Percentiles rank a stretch among this genome's conserved stretches.
Conservation (phyloP, 345 rosid species). For the Eucalyptus fibrosa region DNA sequence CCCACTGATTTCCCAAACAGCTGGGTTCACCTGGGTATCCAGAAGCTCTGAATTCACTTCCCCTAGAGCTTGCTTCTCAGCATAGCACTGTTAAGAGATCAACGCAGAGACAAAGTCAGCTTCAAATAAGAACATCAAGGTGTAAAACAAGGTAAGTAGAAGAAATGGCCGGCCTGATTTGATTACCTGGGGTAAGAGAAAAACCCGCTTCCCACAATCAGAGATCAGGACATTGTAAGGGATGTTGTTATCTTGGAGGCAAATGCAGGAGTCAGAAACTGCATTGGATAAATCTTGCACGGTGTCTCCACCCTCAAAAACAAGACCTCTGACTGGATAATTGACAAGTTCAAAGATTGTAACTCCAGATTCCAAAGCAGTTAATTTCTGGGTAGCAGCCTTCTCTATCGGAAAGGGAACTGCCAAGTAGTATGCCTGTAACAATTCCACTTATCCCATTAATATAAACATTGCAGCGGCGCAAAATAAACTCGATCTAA, state of each 20-base stretch:
- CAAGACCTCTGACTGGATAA: conserved; percentile 82
- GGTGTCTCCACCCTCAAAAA: conserved; percentile 71
- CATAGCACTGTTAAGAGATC: conserved; percentile 51
- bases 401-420: conserved; percentile 82
- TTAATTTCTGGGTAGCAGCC: conserved; percentile 46
- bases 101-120: not conserved
- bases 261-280: conserved; percentile 67
- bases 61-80: conserved; percentile 95
- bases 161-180: not conserved
- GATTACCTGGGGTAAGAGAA: conserved; percentile 81
- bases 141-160: not conserved
- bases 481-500: not conserved
- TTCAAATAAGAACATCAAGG: not conserved
- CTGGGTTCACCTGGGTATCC: conserved; percentile 97
- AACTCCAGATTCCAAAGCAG: conserved; percentile 31
- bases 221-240: conserved; percentile 82
- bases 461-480: not conserved
- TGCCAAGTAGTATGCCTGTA: conserved; percentile 79
- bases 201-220: conserved; percentile 66
- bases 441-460: not conserved
- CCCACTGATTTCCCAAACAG: conserved; percentile 99
- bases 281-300: conserved; percentile 35
- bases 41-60: conserved; percentile 69
- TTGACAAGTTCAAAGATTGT: conserved; percentile 51
- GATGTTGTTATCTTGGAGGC: conserved; percentile 84